These are phyloP conservation scores for Blastobotrys raffinosifermentans DNA, from an alignment of 1,139 yeast species.

Conservation along the genomic window DNA sequence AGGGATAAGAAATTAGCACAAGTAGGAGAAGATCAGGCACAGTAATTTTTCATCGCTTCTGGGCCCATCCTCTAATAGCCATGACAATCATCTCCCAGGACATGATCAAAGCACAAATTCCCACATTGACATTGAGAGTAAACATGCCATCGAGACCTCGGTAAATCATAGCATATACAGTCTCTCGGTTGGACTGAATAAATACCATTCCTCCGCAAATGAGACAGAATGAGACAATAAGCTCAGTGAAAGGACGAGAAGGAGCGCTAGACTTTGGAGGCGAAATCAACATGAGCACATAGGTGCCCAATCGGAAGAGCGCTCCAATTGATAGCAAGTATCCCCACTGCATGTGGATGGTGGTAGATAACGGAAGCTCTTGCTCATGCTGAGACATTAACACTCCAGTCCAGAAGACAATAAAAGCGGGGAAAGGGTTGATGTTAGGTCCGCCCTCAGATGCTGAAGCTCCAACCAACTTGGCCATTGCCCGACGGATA, in stretches of 20 bases:
- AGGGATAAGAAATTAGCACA: too few species aligned
- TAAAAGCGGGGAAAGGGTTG: constrained; percentile 89
- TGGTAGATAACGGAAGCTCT: constrained; percentile 68
- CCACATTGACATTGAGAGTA: constrained; percentile 78
- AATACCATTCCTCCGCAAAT: constrained; percentile 86
- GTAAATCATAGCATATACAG: constrained; percentile 75
- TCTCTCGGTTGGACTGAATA: constrained; percentile 86
- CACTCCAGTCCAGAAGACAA: constrained; percentile 95
- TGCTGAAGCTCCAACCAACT: neutral
- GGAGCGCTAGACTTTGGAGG: constrained; percentile 46
- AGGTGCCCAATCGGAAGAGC: constrained; percentile 65
- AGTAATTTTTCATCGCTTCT: too few species aligned
- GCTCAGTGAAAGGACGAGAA: constrained; percentile 76
- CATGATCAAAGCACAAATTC: constrained; percentile 74
- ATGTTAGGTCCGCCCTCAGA: constrained; percentile 11
- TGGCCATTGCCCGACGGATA: constrained; percentile 26
- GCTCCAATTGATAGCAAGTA: constrained; percentile 71
- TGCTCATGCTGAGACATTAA: constrained; percentile 94
- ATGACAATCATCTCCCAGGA: constrained; percentile 78
- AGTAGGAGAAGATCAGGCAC: too few species aligned
- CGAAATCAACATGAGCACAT: constrained; percentile 48
- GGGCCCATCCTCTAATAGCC: constrained; percentile 51
- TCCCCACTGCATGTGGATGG: constrained; percentile 91
- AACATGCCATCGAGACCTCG: constrained; percentile 88
- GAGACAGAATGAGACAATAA: constrained; percentile 69